Evolutionary conservation across 2,329 filamentous ascomycete genomes (phyloP), one percentile per base, ranked within the genome.

Genomic region (Colletotrichum sp.): DNA sequence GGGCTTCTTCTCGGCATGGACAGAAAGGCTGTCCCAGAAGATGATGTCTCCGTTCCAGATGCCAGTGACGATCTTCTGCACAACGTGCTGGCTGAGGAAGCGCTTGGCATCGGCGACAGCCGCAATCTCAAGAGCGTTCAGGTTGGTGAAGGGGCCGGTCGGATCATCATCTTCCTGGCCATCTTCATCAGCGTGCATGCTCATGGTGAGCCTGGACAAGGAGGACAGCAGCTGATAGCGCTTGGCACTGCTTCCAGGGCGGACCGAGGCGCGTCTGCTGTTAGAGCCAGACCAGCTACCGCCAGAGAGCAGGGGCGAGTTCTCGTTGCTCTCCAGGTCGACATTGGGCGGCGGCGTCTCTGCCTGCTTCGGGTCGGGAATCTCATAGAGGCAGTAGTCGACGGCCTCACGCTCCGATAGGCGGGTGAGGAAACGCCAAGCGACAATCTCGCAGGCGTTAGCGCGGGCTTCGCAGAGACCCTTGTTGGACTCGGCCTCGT

Each of bases 61-160:
- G 65, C 94, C 94, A 61, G 94, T 93, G 77, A 98, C 91, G 78
- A 97, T 94, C 80, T 94, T 94, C 82, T 98, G 95, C 13, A 97
- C 94, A 4, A 94, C 91, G 75, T 90, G 90, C 83, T 97, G 95
- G 80, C 93, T 93, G 43, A 98, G 89, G 79, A 98, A 97, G 61
- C 94, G 94, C 85, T 98, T 98, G 34, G 95, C 94, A 74, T 94
- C 90, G 15, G 93, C 93, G 25, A 97, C 92, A 61, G 94, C 93
- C 30, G 95, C 95, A 80, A 98, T 96, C 82, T 98, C 95, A 18
- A 98, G 88, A 3, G 95, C 95, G 82, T 97, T 98, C 64, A 98
- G 88, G 22, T 93, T 93, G 43, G 92, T 92, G 82, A 98, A 98
- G 1, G 93, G 91, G 1, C 91, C 89, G 0, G 93, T 94, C 32